Evolutionary conservation across 495 filamentous ascomycete genomes (phyloP), one percentile per base, ranked within the genome.

Genomic region (Xylaria grammica): DNA sequence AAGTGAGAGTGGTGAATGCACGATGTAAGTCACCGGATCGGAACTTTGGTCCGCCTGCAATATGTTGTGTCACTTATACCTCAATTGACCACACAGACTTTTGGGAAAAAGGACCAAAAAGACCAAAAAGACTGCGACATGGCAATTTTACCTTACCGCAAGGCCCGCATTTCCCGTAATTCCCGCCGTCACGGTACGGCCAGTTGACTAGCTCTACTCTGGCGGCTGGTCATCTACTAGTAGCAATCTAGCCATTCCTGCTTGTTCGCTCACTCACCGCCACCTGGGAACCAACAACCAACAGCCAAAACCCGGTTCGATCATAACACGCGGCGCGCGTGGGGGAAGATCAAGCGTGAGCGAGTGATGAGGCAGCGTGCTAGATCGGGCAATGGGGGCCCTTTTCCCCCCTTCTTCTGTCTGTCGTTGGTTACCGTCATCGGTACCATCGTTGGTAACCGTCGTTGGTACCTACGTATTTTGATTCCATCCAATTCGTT

Each of bases 331-430:
- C 20, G 22, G 53, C 34, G 49, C 38, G 34, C 38, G 38, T 27
- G 29, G 40, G 49, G 42, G 36, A 29, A 40, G 7, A 42, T 46
- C 22, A 48, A 40, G 42, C 56, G 34, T 54, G 60, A 40, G 42
- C 56, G 34, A 62, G 60, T 62, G 60, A 62, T 48, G 60, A 62
- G 50, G 60, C 36, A 22, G 51, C 50, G 53, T 27, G 36, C 50
- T 55, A 20, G 50, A 36, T 27, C 56, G 32, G 42, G 42, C 29
- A 48, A 59, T 36, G 56, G 56, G 40, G 56, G 27, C 7, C 42
- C 29, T 48, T 48, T 59, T 27, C 29, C 9, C 11, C 50, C 24
- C 11, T 50, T 4, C n/a, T 29, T n/a, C n/a, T 24, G 19, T 10
- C 26, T 17, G 38, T 17, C 8, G 3, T 15, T 42, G n/a, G n/a